Evolutionary conservation across 2,329 filamentous ascomycete genomes (phyloP).

Genomic region (Penicillium thymicola): DNA sequence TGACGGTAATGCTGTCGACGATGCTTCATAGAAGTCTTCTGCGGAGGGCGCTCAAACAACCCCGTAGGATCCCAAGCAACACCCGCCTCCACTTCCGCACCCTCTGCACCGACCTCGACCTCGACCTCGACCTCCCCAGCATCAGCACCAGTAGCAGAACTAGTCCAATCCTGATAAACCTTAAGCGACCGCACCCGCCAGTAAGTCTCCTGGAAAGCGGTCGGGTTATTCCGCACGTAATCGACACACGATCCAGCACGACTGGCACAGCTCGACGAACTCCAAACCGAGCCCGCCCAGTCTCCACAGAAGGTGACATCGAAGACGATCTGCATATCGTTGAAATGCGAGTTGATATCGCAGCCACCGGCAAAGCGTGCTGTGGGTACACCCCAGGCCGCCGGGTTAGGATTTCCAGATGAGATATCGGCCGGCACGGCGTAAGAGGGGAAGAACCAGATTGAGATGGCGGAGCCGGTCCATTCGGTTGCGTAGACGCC

Average conservation of each 20-base stretch:
- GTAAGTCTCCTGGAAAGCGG: constrained; percentile 68
- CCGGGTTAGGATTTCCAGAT: constrained; percentile 60
- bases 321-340: constrained; percentile 65
- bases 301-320: constrained; percentile 85
- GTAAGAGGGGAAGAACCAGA: constrained; percentile 79
- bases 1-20: constrained; percentile 12
- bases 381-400: constrained; percentile 64
- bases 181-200: constrained; percentile 73
- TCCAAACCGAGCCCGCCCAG: constrained; percentile 76
- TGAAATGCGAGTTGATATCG: constrained; percentile 68
- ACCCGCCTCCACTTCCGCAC: too few species aligned
- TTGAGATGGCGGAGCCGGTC: constrained; percentile 66
- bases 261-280: constrained; percentile 56
- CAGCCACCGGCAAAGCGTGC: constrained; percentile 69
- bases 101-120: too few species aligned
- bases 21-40: constrained; percentile 11
- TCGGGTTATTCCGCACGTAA: constrained; percentile 69
- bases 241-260: constrained; percentile 64
- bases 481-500: constrained; percentile 75
- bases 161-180: constrained; percentile 51
- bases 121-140: too few species aligned
- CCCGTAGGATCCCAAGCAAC: background rate
- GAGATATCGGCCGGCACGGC: constrained; percentile 63
- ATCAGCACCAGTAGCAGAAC: background rate
- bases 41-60: background rate